Base-by-base conservation (phyloP, 192 early-diverging fungal genomes). In the Coemansia sp. region DNA sequence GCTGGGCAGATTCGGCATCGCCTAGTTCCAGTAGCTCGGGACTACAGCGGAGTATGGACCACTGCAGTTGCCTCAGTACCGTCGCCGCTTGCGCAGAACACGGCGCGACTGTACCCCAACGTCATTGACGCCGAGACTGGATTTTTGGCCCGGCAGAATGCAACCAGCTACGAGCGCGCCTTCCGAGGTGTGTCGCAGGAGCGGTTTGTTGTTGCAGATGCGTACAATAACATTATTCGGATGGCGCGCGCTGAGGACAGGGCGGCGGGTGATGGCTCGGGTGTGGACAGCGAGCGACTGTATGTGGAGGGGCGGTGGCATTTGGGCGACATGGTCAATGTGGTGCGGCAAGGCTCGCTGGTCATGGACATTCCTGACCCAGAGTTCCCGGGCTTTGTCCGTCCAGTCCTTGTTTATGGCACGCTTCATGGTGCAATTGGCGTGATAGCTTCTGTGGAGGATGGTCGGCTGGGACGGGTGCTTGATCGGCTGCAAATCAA, bases 381-480 rank as follows among this genome's bases (percentile, higher is more conserved):
- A 7, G 84, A 87, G 56, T 80, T 78, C 9, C 81, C 79, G 3
- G 83, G 78, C 15, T 5, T 47, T 15, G 51, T 80, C 37, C 74
- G 74, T 12, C 81, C 87, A 0, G 49, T 56, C 15, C 73, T 96
- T 46, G 46, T 96, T 9, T 97, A 76, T 64, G 89, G 83, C 47
- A 95, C 94, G 14, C 81, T 90, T 10, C 85, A 84, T 23, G 96
- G 96, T 11, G 82, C 82, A 0, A 81, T 98, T 46, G 94, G 96
- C 20, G 82, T 91, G 2, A 67, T 97, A 18, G 83, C 89, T 0
- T 82, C 84, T 4, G 67, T 97, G 2, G 83, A 86, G 20, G 68
- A 84, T 57, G 84, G 77, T 31, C 74, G 67, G 60, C 85, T 85
- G 56, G 76, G 84, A 2, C 67, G 77, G 17, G 66, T 82, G 17